Conservation (phyloP, 202 grass and related monocot species). For the Zoysia matrella region DNA sequence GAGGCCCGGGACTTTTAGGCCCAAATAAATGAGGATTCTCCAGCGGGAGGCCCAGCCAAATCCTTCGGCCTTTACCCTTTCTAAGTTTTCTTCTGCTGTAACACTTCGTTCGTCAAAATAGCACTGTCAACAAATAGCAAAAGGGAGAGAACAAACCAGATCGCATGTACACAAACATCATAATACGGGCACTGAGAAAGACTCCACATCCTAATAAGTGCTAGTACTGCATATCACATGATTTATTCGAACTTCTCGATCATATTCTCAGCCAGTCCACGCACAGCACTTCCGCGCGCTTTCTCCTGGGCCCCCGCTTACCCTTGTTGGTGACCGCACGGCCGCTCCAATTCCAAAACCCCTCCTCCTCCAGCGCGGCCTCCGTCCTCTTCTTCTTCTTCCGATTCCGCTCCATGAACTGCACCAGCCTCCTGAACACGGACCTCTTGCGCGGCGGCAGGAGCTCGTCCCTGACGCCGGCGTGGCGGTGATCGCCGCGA, state of each 20-base stretch:
- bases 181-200: no score
- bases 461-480: slow-evolving; percentile 22
- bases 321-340: slow-evolving; percentile 15
- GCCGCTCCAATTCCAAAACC: neutral
- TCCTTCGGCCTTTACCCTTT: no score
- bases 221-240: no score
- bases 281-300: neutral
- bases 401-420: neutral
- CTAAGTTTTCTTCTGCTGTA: no score
- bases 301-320: slow-evolving; percentile 25
- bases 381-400: neutral
- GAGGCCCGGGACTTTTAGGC: no score
- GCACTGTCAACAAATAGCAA: no score
- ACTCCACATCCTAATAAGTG: no score
- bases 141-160: no score
- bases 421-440: slow-evolving; percentile 15
- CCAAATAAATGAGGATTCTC: no score
- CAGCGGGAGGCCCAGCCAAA: no score
- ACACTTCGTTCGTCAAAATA: no score
- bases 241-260: slow-evolving; percentile 10
- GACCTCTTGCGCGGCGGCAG: slow-evolving; percentile 46
- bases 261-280: no score
- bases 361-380: slow-evolving; percentile 4
- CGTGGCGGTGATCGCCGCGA: slow-evolving; percentile 8
- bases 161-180: neutral